Evolutionary conservation across 805 yeast species (phyloP), one percentile per base, ranked within the genome.

Genomic region (Henningerozyma blattae): DNA sequence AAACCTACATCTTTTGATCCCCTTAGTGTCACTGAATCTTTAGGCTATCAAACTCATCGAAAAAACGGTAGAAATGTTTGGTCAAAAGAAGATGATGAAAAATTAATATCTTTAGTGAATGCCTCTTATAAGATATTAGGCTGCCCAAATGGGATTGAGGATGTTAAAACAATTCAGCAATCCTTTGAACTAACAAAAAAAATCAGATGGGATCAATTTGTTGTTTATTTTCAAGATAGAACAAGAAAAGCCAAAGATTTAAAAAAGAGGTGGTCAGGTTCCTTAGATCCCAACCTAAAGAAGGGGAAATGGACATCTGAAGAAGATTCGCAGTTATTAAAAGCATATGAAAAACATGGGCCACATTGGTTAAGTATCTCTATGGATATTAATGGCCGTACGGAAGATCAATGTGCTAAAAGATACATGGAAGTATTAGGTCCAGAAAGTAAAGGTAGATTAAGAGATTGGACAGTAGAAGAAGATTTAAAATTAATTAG

Each of bases 371-470:
- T 81, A 41, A 77, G 77, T 46, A 86, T 87, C 9, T 75, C 94
- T 0, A 58, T 66, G 33, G 77, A 71, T 34, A 80, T 87, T 10
- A 71, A 73, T 3, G 94, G 95, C 4, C 66, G 96, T 50, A 87
- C 94, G 0, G 95, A 86, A 48, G 95, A 86, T 55, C 96, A 87
- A 60, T 87, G 97, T 62, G 83, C 94, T 2, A 87, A 87, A 50
- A 62, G 96, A 46, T 87, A 83, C 52, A 74, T 77, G 13, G 96
- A 87, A 48, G 95, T 85, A 2, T 56, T 87, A 38, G 91, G 84
- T 46, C 95, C 96, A 5, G 59, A 62, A 34, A 80, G 86, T 8
- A 74, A 75, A 39, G 85, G 80, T 43, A 59, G 95, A 35, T 62
- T 85, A 30, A 68, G 84, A 44, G 76, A 79, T 3, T 87, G 97